Conservation (phyloP, 2,329 filamentous ascomycete genomes). For the Penicillium verrucosum region DNA sequence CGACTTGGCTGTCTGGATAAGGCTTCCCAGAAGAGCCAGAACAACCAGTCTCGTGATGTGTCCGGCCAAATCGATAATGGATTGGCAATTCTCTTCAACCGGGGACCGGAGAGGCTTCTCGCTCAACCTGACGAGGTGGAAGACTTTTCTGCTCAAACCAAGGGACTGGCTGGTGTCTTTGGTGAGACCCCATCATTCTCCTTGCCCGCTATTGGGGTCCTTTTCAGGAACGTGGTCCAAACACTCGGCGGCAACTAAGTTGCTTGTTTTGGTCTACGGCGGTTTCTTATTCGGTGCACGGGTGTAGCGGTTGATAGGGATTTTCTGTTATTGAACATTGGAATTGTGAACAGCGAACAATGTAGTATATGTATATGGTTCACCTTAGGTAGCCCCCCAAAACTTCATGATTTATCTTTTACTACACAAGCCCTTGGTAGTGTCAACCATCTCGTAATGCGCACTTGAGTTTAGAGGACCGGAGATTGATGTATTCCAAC, state of each 20-base stretch:
- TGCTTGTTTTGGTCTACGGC: neutral
- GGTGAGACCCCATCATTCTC: constrained; percentile 39
- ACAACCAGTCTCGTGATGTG: constrained; percentile 21
- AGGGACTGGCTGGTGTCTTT: constrained; percentile 37
- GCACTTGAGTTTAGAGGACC: neutral
- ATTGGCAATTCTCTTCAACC: constrained; percentile 36
- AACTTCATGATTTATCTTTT: constrained; percentile 5
- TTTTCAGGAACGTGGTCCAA: constrained; percentile 41
- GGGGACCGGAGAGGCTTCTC: constrained; percentile 9
- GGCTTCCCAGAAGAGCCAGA: constrained; percentile 21
- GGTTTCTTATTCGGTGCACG: constrained; percentile 5
- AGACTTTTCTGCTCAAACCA: constrained; percentile 24
- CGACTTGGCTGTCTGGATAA: constrained; percentile 30
- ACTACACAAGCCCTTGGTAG: neutral
- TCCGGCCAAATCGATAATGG: constrained; percentile 30
- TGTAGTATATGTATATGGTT: constrained; percentile 12
- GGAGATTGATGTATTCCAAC: neutral
- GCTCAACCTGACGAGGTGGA: constrained; percentile 8
- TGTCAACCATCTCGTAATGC: neutral
- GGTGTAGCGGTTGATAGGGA: constrained; percentile 8
- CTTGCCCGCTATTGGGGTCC: constrained; percentile 35
- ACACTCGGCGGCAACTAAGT: constrained; percentile 24
- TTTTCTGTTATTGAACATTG: constrained; percentile 6
- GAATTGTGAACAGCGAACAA: constrained; percentile 18
- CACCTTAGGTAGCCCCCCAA: neutral